A percentile compares a stretch with the other conserved stretches of the same genome.
These are phyloP conservation scores for Silene uniflora DNA, from an alignment of 148 eudicot species.

Conservation along the genomic window DNA sequence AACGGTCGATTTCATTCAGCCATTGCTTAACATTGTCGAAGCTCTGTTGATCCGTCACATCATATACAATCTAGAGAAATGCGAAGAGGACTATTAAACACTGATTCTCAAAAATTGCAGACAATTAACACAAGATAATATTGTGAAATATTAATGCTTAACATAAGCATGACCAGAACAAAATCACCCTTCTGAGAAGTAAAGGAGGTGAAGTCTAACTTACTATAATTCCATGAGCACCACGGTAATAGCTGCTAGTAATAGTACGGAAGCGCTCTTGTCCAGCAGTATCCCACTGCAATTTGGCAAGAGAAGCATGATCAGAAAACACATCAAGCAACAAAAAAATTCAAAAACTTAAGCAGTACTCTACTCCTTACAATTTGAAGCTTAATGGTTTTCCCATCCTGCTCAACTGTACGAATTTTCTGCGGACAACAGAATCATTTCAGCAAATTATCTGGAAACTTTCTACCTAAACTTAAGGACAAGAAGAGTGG, in stretches of 20 bases:
- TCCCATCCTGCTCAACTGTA: conserved; percentile 47
- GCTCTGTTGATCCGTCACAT: conserved; percentile 46
- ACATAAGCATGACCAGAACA: neutral
- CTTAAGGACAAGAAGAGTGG: neutral
- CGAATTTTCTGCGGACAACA: conserved; percentile 38
- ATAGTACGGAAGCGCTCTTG: conserved; percentile 48
- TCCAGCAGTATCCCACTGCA: conserved; percentile 50
- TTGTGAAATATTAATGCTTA: neutral
- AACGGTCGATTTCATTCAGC: conserved; percentile 44
- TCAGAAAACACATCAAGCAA: neutral
- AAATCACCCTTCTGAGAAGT: neutral
- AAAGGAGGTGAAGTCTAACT: conserved; percentile 9
- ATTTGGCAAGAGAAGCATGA: neutral
- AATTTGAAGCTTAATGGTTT: conserved; percentile 48
- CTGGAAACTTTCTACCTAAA: neutral
- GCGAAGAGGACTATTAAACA: neutral
- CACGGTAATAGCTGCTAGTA: conserved; percentile 46
- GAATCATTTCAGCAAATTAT: neutral
- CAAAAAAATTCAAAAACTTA: neutral
- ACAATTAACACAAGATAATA: neutral
- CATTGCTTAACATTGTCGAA: conserved; percentile 44
- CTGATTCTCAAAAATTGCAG: neutral
- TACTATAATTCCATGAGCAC: conserved; percentile 50
- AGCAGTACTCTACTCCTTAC: conserved; percentile 23
- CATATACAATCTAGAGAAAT: conserved; percentile 36